These are phyloP conservation scores for Strobilomyces echinocephalus DNA, from an alignment of 768 basidiomycete genomes.

Conservation along the genomic window DNA sequence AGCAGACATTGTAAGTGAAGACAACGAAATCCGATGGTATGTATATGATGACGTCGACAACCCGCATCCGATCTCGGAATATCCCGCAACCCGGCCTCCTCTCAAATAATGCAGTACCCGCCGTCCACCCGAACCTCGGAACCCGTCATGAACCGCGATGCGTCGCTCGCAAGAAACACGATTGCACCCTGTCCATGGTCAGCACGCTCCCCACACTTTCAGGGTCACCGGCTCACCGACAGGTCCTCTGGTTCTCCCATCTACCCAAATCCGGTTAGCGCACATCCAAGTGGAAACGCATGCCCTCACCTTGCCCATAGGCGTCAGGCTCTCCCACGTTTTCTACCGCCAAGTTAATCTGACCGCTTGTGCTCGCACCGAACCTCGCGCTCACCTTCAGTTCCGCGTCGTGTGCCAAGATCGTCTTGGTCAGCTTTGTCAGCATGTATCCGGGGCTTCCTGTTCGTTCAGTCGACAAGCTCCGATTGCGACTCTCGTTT, in stretches of 20 bases:
- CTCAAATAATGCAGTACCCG: constrained; percentile 70
- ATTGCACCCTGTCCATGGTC: constrained; percentile 61
- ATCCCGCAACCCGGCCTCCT: constrained; percentile 6
- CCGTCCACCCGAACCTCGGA: constrained; percentile 84
- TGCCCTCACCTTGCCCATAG: constrained; percentile 67
- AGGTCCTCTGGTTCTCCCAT: constrained; percentile 93
- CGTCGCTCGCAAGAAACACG: constrained; percentile 87
- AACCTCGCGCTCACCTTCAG: constrained; percentile 52
- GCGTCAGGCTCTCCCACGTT: constrained; percentile 81
- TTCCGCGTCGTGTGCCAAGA: constrained; percentile 69
- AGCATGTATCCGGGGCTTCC: constrained; percentile 89
- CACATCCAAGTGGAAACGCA: background rate
- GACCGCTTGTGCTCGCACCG: background rate
- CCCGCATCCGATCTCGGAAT: constrained; percentile 7
- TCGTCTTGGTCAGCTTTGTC: constrained; percentile 81
- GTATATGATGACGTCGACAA: constrained; percentile 24
- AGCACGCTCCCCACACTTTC: background rate
- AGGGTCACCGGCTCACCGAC: constrained; percentile 44
- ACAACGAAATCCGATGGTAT: background rate
- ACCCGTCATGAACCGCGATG: constrained; percentile 87
- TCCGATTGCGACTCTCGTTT: background rate
- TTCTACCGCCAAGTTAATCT: constrained; percentile 39
- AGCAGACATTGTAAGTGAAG: constrained; percentile 13
- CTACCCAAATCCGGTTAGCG: constrained; percentile 37
- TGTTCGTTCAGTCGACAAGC: constrained; percentile 1